These are phyloP conservation scores for Camelina laxa DNA, from an alignment of 345 rosid species.

Conservation along the genomic window DNA sequence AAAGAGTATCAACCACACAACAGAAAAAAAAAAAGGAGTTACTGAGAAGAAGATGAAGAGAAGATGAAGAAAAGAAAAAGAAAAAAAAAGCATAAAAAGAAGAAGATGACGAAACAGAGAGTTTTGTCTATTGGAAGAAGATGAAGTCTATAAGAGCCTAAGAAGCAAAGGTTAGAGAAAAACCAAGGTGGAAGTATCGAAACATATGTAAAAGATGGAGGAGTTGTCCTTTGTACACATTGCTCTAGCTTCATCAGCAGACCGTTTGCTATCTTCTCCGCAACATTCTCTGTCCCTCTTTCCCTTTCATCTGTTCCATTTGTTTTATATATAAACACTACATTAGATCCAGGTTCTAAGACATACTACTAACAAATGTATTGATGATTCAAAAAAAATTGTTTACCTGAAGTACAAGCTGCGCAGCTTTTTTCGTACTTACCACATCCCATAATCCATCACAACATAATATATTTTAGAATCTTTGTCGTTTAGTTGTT, in stretches of 20 bases:
- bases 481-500: no score
- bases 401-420: conserved; percentile 76
- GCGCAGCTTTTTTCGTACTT: conserved; percentile 69
- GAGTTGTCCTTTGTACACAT: conserved; percentile 95
- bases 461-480: conserved; percentile 64
- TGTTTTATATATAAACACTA: conserved; percentile 19
- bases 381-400: background rate
- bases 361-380: background rate
- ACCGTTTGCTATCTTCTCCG: conserved; percentile 76
- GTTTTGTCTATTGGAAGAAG: no score
- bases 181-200: conserved; percentile 44
- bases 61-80: no score
- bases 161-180: no score
- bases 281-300: conserved; percentile 50
- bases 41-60: no score
- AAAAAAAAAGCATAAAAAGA: no score
- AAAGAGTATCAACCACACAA: no score
- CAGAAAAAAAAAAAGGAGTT: no score
- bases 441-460: conserved; percentile 99
- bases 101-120: no score
- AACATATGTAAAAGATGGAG: conserved; percentile 82
- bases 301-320: conserved; percentile 61
- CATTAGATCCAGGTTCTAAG: conserved; percentile 15
- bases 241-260: conserved; percentile 80
- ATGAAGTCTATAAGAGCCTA: no score